Base-by-base conservation (phyloP, 495 filamentous ascomycete species). In the Penicillium ochrochloron region DNA sequence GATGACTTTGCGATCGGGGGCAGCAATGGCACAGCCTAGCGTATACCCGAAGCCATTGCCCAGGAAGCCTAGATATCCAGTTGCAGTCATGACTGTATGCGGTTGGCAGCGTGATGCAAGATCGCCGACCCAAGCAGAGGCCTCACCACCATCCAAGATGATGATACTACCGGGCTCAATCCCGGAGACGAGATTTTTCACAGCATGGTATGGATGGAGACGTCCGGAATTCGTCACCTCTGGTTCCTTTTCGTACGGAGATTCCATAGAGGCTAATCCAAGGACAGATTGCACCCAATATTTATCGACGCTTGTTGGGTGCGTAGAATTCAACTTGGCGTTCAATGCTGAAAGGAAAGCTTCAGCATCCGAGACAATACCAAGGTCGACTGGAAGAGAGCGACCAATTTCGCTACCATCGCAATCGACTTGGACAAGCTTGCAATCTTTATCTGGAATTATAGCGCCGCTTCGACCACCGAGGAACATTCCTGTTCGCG, bases 401-500 rank as follows among this genome's bases (percentile, higher is more conserved):
- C 73, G 68, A 14, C 70, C 70, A 3, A 75, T 73, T 35, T 75
- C 73, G 19, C 57, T 29, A 7, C 68, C 70, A 19, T 73, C 73
- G 10, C 60, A 51, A 53, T 75, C 73, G 1, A 75, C 69, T 9
- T 75, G 73, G 10, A 75, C 27, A 4, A 73, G 61, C 31, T 68
- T 65, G 57, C 73, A 73, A 33, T 65, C 65, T 31, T 67, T 39
- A 11, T 50, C 54, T 8, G 73, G 73, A 25, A 75, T 71, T 27
- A 75, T 70, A 23, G 66, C 66, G 10, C 68, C 65, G 57, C 64
- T 68, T 21, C 66, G 66, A 15, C 70, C 66, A 3, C 59, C 70
- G 2, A 75, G 66, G 33, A 66, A 73, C 73, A 75, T 73, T 19
- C 73, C 73, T 19, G 73, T 75, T 44, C 73, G 60, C 0, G 73